These are phyloP conservation scores for Coccinonectria pachysandricola DNA, from an alignment of 2,329 filamentous ascomycete genomes.

Conservation along the genomic window DNA sequence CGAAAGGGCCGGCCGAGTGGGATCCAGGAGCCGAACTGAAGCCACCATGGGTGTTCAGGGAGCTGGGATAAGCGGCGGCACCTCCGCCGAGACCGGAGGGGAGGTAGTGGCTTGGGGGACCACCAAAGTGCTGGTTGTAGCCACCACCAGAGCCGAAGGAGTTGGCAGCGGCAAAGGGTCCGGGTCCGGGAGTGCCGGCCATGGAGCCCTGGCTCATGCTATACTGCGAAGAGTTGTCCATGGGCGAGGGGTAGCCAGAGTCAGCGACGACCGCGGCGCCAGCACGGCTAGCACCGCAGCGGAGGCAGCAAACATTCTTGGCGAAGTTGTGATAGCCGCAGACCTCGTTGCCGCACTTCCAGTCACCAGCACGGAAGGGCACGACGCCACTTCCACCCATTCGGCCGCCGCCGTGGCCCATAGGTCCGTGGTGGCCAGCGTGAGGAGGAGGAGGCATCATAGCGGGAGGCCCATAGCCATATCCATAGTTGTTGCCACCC, in stretches of 20 bases:
- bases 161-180: constrained; percentile 59
- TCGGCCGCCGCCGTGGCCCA: constrained; percentile 52
- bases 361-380: constrained; percentile 95
- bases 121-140: constrained; percentile 74
- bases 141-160: constrained; percentile 57
- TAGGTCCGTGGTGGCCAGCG: constrained; percentile 50
- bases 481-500: constrained; percentile 40
- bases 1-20: constrained; percentile 78
- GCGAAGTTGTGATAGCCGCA: constrained; percentile 99
- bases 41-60: constrained; percentile 61
- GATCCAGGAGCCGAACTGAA: constrained; percentile 68
- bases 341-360: constrained; percentile 96
- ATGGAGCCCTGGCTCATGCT: constrained; percentile 84
- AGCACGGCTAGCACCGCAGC: constrained; percentile 89
- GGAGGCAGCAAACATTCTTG: constrained; percentile 96
- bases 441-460: constrained; percentile 71
- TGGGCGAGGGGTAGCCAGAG: constrained; percentile 79
- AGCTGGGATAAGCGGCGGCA: constrained; percentile 62
- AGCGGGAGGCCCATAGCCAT: constrained; percentile 55
- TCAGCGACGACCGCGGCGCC: constrained; percentile 91
- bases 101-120: constrained; percentile 80
- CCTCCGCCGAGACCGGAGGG: constrained; percentile 70
- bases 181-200: constrained; percentile 70
- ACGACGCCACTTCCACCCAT: constrained; percentile 80
- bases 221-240: constrained; percentile 77